Conservation (phyloP, 176 grass and related monocot species). For the Tillandsia fasciculata region DNA sequence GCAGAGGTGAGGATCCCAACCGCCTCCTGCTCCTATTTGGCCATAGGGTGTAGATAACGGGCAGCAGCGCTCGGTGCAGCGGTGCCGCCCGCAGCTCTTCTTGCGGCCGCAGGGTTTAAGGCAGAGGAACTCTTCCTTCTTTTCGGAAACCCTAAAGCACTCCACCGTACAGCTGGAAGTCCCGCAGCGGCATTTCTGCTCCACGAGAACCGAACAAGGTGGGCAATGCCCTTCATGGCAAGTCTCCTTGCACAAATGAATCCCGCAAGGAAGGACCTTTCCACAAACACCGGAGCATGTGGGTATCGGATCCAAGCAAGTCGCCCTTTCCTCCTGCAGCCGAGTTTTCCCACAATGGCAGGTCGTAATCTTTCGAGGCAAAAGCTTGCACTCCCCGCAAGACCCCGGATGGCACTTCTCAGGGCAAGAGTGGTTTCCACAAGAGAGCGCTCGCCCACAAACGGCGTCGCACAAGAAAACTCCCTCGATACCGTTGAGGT, state of each 20-base stretch:
- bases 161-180: conserved; percentile 52
- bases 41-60: conserved; percentile 33
- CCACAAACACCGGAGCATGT: conserved; percentile 66
- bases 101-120: conserved; percentile 74
- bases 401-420: conserved; percentile 71
- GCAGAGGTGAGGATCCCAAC: conserved; percentile 80
- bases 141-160: conserved; percentile 47
- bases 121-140: conserved; percentile 43
- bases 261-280: conserved; percentile 55
- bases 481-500: conserved; percentile 31
- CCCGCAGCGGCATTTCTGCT: conserved; percentile 76
- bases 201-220: conserved; percentile 50
- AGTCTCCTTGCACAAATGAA: conserved; percentile 59
- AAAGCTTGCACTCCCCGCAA: conserved; percentile 56
- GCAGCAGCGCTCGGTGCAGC: conserved; percentile 78
- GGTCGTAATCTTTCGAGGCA: conserved; percentile 51
- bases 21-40: conserved; percentile 14
- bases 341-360: conserved; percentile 75
- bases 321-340: conserved; percentile 44
- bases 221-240: conserved; percentile 75
- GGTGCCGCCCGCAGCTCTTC: conserved; percentile 90
- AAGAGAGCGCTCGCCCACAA: conserved; percentile 35
- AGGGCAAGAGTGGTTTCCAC: conserved; percentile 64
- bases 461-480: conserved; percentile 61
- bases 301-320: conserved; percentile 66